A percentile compares a stretch with the other conserved stretches of the same genome.
Conservation (phyloP, 306 rosid genomes). For the Dalbergia oliveri region DNA sequence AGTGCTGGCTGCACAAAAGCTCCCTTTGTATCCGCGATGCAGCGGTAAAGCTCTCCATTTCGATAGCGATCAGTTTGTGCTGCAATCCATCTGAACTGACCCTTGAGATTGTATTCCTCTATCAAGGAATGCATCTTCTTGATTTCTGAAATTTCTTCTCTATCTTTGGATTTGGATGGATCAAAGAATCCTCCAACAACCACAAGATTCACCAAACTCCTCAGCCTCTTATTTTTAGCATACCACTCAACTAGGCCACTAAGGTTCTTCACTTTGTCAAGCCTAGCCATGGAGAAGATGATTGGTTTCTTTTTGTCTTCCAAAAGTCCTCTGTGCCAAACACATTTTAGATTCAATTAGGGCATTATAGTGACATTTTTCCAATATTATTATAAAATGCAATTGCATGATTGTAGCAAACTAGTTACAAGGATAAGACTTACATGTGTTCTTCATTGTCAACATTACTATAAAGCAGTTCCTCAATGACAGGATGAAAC, state of each 20-base stretch:
- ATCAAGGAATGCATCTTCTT: slow-evolving; percentile 82
- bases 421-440: slow-evolving; percentile 10
- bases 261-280: slow-evolving; percentile 93
- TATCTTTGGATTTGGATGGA: slow-evolving; percentile 87
- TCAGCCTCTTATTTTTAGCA: slow-evolving; percentile 74
- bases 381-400: neutral
- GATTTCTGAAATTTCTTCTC: slow-evolving; percentile 91
- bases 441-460: slow-evolving; percentile 62
- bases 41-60: slow-evolving; percentile 85
- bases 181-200: slow-evolving; percentile 91
- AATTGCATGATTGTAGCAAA: slow-evolving; percentile 16
- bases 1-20: slow-evolving; percentile 97
- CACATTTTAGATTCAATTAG: slow-evolving; percentile 34
- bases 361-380: slow-evolving; percentile 24
- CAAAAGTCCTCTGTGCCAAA: slow-evolving; percentile 78
- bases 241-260: slow-evolving; percentile 90
- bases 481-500: slow-evolving; percentile 58
- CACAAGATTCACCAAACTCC: slow-evolving; percentile 80
- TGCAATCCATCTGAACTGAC: slow-evolving; percentile 92
- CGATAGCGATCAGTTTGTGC: slow-evolving; percentile 88
- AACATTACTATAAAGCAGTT: slow-evolving; percentile 54
- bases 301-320: slow-evolving; percentile 88
- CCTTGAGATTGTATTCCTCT: slow-evolving; percentile 67
- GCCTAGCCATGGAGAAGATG: slow-evolving; percentile 94
- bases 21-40: slow-evolving; percentile 83